These are phyloP conservation scores for Cercospora nicotianae DNA, from an alignment of 2,329 filamentous ascomycete species.

Conservation along the genomic window DNA sequence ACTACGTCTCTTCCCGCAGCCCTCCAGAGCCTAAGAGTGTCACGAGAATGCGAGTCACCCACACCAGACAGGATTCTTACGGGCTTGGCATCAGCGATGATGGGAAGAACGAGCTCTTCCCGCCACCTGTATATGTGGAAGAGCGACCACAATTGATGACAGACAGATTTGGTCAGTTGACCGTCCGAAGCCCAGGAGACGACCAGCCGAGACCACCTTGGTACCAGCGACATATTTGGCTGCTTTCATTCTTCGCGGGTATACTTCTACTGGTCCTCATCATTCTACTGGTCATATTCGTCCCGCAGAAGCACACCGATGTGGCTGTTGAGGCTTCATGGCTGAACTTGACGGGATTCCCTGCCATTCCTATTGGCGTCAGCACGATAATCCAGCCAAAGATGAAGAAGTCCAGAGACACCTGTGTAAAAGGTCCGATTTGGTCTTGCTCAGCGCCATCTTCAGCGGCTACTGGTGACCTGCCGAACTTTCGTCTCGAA, in stretches of 20 bases:
- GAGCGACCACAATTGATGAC: conserved; percentile 32
- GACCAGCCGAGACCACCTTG: conserved; percentile 25
- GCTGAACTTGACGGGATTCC: conserved; percentile 83
- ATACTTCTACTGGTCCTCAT: conserved; percentile 40
- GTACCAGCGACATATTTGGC: conserved; percentile 35
- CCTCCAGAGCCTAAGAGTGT: background rate
- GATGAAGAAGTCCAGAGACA: conserved; percentile 53
- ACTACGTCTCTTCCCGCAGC: background rate
- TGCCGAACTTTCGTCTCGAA: conserved; percentile 78
- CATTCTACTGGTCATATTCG: conserved; percentile 42
- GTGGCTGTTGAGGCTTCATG: conserved; percentile 57
- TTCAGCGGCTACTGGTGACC: conserved; percentile 59
- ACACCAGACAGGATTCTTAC: conserved; percentile 29
- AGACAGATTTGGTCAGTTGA: conserved; percentile 35
- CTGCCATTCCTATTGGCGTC: conserved; percentile 81
- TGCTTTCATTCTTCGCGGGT: conserved; percentile 35
- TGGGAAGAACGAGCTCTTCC: conserved; percentile 28
- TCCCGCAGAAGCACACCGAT: conserved; percentile 44
- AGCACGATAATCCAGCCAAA: conserved; percentile 75
- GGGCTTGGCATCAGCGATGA: conserved; percentile 30
- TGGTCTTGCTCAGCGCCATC: conserved; percentile 84
- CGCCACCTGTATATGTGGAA: conserved; percentile 24
- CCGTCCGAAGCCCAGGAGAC: conserved; percentile 31
- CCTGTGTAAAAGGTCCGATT: conserved; percentile 71
- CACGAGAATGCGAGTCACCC: conserved; percentile 16